These are phyloP conservation scores for Pyrenochaeta sp. DNA, from an alignment of 2,329 filamentous ascomycete species.

Conservation along the genomic window DNA sequence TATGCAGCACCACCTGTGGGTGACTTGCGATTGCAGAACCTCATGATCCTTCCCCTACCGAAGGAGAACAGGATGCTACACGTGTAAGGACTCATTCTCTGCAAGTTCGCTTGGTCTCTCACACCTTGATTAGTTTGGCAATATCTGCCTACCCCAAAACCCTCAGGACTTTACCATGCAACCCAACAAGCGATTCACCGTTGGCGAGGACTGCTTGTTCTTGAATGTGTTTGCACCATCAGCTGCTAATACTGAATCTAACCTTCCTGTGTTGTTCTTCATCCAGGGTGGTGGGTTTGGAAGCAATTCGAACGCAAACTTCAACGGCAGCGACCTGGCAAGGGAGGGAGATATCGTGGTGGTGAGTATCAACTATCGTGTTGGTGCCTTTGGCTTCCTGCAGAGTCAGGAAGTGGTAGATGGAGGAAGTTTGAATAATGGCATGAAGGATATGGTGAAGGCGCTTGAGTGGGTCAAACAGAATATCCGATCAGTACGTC, in stretches of 20 bases:
- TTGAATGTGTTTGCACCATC: conserved; percentile 71
- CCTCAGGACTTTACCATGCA: conserved; percentile 32
- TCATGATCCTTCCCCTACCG: conserved; percentile 42
- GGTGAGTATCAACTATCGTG: conserved; percentile 79
- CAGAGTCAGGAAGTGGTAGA: conserved; percentile 63
- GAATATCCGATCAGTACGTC: conserved; percentile 58
- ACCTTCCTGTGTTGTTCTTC: conserved; percentile 71
- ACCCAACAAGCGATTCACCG: conserved; percentile 20
- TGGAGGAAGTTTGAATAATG: conserved; percentile 66
- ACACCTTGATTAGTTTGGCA: conserved; percentile 36
- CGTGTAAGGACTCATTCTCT: too few species aligned
- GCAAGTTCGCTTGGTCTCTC: not conserved
- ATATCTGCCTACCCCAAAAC: conserved; percentile 44
- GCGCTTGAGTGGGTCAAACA: conserved; percentile 74
- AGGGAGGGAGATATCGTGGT: conserved; percentile 70
- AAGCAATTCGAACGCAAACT: conserved; percentile 59
- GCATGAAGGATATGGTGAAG: conserved; percentile 74
- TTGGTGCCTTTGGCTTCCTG: conserved; percentile 78
- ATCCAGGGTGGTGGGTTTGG: conserved; percentile 60
- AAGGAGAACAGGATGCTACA: too few species aligned
- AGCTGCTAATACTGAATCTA: conserved; percentile 57
- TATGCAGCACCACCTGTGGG: conserved; percentile 76
- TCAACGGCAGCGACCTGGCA: conserved; percentile 70
- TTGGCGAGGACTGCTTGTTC: conserved; percentile 74
- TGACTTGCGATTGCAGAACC: conserved; percentile 72